Base-by-base conservation (phyloP, 1,284 basidiomycete species). In the Microbotryum scabiosae region DNA sequence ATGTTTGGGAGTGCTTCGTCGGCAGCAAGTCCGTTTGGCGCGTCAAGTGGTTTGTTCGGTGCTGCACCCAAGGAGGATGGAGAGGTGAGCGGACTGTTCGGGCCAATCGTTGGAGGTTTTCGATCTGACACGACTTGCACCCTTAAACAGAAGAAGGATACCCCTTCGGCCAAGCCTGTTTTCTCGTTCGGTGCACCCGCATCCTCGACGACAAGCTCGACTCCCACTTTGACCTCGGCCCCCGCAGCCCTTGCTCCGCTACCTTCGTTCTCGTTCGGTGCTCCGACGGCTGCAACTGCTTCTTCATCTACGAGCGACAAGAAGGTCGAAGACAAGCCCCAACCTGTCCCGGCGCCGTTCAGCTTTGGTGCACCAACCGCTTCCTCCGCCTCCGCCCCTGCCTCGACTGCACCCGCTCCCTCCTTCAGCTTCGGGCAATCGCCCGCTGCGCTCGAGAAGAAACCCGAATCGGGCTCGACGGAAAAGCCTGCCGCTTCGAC, bases 391-490 rank as follows among this genome's bases (percentile, higher is more conserved):
- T 44, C 59, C 5, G 26, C 58, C 14, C n/a, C 32, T 18, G 36
- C 56, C 9, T 14, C 21, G 2, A 18, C 57, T 1, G 48, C 59
- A 2, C 23, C 58, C 14, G 25, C 32, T 18, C 48, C 64, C 5
- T 54, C 64, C 2, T 63, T 66, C 60, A 16, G 51, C 2, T 66
- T 66, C 53, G 56, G 58, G 25, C 55, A 54, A 4, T 5, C 59
- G 4, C 21, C 57, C 8, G 47, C 54, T 20, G 26, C 51, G 3
- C 2, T 57, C 10, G 8, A 51, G 7, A 2, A 57, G 7, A 25
- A 26, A 45, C 23, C 50, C 20, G 49, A 62, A 46, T 57, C 60
- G 0, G 59, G 49, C 26, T 57, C 63, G 41, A 47, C 54, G n/a
- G 32, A 41, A 25, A 58, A 61, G 59, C 54, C 60, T 30, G 18